Conservation (phyloP, 1,284 basidiomycete genomes). For the Ganoderma sp. region DNA sequence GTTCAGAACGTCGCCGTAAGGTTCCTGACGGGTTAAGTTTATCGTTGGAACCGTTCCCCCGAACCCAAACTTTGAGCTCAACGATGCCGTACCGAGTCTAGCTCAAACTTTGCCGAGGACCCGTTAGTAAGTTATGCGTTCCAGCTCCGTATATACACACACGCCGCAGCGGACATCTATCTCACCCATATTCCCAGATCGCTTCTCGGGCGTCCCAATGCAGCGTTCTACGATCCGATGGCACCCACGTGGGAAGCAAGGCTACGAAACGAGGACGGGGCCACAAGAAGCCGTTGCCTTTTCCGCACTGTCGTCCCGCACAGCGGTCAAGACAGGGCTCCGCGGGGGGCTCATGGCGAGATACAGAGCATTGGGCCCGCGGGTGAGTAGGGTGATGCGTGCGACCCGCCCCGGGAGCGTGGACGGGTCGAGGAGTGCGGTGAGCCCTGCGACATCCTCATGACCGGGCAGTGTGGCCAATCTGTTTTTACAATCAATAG, state of each 20-base stretch:
- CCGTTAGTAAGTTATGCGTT: constrained; percentile 1
- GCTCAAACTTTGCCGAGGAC: constrained; percentile 3
- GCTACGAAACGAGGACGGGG: constrained; percentile 24
- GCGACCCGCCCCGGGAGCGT: constrained; percentile 41
- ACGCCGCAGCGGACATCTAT: constrained; percentile 4
- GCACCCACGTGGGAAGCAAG: constrained; percentile 5
- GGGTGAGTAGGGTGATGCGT: constrained; percentile 42
- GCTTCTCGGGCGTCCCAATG: not conserved
- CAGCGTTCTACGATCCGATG: not conserved
- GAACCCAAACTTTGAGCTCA: constrained; percentile 7
- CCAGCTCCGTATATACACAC: constrained; percentile 15
- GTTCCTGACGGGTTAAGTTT: constrained; percentile 4
- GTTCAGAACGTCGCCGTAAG: not conserved
- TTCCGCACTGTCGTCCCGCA: constrained; percentile 26
- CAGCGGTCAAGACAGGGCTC: constrained; percentile 21
- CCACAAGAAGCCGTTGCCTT: constrained; percentile 20
- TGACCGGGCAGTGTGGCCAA: constrained; percentile 43
- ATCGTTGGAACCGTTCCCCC: not conserved
- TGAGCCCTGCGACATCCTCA: constrained; percentile 40
- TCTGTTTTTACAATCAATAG: constrained; percentile 24
- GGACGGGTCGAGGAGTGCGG: constrained; percentile 41
- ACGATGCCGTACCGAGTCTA: constrained; percentile 7
- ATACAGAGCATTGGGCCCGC: constrained; percentile 39
- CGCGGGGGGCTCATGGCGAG: constrained; percentile 35
- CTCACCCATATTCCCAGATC: constrained; percentile 2